phyloP scores from a whole-genome alignment of 2,329 filamentous ascomycete species.

The Cryphonectria radicalis region DNA sequence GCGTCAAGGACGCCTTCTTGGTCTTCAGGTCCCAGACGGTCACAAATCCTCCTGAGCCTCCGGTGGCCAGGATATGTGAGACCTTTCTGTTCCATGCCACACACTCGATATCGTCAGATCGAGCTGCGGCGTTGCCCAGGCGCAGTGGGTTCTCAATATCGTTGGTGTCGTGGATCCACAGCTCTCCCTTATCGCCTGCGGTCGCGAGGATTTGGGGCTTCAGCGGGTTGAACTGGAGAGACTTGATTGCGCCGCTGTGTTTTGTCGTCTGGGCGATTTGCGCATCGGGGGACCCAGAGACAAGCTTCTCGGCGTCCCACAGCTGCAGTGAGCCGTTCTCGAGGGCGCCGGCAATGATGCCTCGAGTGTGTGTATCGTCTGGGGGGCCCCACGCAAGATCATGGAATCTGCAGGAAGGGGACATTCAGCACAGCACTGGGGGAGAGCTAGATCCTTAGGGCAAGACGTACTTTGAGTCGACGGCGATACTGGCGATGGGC shows the following conservation, averaged over 20 bases:
- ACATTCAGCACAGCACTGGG: conserved; percentile 20
- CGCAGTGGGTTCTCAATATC: conserved; percentile 87
- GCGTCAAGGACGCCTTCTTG: conserved; percentile 93
- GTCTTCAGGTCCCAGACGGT: conserved; percentile 99
- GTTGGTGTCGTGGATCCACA: conserved; percentile 94
- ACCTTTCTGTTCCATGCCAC: conserved; percentile 99
- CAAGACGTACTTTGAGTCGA: conserved; percentile 77
- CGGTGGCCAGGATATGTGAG: conserved; percentile 92
- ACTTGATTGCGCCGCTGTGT: conserved; percentile 90
- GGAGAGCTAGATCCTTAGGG: not conserved
- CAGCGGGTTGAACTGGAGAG: conserved; percentile 94
- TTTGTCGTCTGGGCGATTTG: conserved; percentile 85
- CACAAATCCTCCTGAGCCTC: conserved; percentile 90
- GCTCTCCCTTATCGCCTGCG: conserved; percentile 90
- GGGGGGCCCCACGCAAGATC: conserved; percentile 93
- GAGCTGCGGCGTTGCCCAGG: conserved; percentile 83
- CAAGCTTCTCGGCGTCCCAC: conserved; percentile 82
- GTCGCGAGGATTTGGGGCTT: conserved; percentile 90
- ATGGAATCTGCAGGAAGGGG: conserved; percentile 73
- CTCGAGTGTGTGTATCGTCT: conserved; percentile 75
- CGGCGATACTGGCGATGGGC: conserved; percentile 80
- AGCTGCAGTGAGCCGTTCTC: conserved; percentile 93
- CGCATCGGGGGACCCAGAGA: conserved; percentile 67
- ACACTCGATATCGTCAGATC: conserved; percentile 93
- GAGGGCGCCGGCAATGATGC: conserved; percentile 91